Conservation (phyloP, 2,329 filamentous ascomycete genomes). For the Fusarium drepaniforme region DNA sequence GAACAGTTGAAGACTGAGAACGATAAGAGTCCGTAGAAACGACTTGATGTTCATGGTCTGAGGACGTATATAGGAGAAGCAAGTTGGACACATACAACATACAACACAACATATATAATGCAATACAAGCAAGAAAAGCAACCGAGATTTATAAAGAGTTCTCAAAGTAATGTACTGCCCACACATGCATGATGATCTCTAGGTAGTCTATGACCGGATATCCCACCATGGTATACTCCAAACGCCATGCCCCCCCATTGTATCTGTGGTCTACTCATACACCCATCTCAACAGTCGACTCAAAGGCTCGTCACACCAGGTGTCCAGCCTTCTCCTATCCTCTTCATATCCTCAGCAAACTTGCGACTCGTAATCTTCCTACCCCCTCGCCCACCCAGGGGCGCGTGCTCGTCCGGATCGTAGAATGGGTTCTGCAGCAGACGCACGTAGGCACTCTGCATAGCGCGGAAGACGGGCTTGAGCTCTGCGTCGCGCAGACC, state of each 20-base stretch:
- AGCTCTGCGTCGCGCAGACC: constrained; percentile 89
- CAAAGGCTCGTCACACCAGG: constrained; percentile 76
- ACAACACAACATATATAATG: neutral
- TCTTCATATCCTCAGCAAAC: constrained; percentile 85
- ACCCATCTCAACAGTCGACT: constrained; percentile 49
- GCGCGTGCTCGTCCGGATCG: constrained; percentile 85
- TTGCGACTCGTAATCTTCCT: constrained; percentile 83
- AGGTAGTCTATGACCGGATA: constrained; percentile 40
- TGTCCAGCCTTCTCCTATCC: constrained; percentile 87
- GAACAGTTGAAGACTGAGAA: constrained; percentile 48
- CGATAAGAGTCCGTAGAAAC: constrained; percentile 26
- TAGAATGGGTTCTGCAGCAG: constrained; percentile 96
- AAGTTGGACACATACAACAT: neutral
- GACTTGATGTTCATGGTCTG: neutral
- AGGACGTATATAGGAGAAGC: neutral
- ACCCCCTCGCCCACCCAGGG: constrained; percentile 64
- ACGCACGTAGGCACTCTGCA: constrained; percentile 92
- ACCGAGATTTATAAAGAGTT: constrained; percentile 13
- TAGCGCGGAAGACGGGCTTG: constrained; percentile 88
- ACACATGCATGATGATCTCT: constrained; percentile 28
- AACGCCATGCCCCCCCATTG: constrained; percentile 41
- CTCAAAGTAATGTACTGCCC: constrained; percentile 29
- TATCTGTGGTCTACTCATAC: constrained; percentile 33
- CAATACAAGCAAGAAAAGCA: constrained; percentile 3
- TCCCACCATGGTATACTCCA: constrained; percentile 42